A percentile compares a stretch with the other conserved stretches of the same genome.
These are phyloP conservation scores for Aspergillus olivimuriae DNA, from an alignment of 495 filamentous ascomycete genomes.

Conservation along the genomic window DNA sequence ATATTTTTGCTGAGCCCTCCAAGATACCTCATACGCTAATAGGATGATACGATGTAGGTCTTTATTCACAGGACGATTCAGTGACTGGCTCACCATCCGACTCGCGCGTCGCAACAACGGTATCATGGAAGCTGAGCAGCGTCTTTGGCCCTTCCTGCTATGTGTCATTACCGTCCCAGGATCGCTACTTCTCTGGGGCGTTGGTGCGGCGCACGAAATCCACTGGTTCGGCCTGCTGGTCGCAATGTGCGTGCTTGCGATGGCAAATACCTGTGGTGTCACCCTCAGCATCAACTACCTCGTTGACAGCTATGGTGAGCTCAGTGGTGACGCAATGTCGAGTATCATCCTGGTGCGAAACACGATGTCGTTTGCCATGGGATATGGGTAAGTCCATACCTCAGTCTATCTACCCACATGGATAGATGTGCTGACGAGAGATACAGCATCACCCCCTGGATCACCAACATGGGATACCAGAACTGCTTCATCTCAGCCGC, in stretches of 20 bases:
- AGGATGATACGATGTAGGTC: slow-evolving; percentile 23
- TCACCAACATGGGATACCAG: slow-evolving; percentile 52
- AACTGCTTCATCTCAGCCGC: slow-evolving; percentile 59
- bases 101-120: slow-evolving; percentile 57
- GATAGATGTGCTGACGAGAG: slow-evolving; percentile 7
- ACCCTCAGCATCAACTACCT: slow-evolving; percentile 56
- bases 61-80: slow-evolving; percentile 47
- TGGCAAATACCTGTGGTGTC: slow-evolving; percentile 52
- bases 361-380: slow-evolving; percentile 58
- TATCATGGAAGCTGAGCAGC: slow-evolving; percentile 55
- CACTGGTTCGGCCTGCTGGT: slow-evolving; percentile 60
- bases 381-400: slow-evolving; percentile 39
- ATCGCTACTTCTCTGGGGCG: slow-evolving; percentile 61
- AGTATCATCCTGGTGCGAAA: slow-evolving; percentile 61
- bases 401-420: background rate
- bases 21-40: too few relatives aligned
- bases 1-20: too few relatives aligned
- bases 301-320: slow-evolving; percentile 57
- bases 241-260: slow-evolving; percentile 53
- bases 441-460: slow-evolving; percentile 57
- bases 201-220: slow-evolving; percentile 54
- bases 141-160: slow-evolving; percentile 55
- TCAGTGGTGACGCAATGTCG: slow-evolving; percentile 57
- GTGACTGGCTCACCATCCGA: slow-evolving; percentile 52
- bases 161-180: slow-evolving; percentile 50